Evolutionary conservation across 352 stramenopile genomes (phyloP).

Genomic region (Globisporangium polare): DNA sequence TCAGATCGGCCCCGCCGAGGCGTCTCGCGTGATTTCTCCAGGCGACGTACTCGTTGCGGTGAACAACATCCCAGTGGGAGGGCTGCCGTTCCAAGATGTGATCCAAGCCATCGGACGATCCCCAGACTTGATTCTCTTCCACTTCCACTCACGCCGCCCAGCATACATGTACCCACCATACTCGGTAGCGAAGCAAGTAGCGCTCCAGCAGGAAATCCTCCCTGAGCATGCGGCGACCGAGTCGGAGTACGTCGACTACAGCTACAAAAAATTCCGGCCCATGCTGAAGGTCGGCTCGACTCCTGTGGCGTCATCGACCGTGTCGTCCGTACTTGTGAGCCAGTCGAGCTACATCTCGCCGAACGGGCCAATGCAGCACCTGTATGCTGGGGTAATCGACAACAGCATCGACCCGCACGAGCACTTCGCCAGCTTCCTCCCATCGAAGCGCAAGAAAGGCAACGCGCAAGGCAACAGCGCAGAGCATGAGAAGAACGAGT

Average conservation of each 20-base stretch:
- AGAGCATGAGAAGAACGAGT: slow-evolving; percentile 45
- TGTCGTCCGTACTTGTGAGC: slow-evolving; percentile 32
- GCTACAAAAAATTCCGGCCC: slow-evolving; percentile 60
- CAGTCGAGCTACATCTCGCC: slow-evolving; percentile 67
- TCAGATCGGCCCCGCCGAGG: slow-evolving; percentile 70
- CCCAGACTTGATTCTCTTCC: slow-evolving; percentile 64
- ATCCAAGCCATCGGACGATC: slow-evolving; percentile 69
- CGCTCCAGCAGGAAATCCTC: slow-evolving; percentile 29
- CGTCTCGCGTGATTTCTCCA: slow-evolving; percentile 63
- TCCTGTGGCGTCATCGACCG: slow-evolving; percentile 16
- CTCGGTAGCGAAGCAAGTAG: slow-evolving; percentile 61
- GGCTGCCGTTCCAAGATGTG: slow-evolving; percentile 69
- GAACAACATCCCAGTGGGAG: slow-evolving; percentile 61
- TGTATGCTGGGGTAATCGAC: slow-evolving; percentile 85
- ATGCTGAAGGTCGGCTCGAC: slow-evolving; percentile 54
- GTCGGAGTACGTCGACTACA: slow-evolving; percentile 68
- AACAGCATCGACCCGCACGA: slow-evolving; percentile 89
- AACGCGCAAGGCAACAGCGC: slow-evolving; percentile 13
- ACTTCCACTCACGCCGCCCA: slow-evolving; percentile 73
- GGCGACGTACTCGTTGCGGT: slow-evolving; percentile 77
- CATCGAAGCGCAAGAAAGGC: slow-evolving; percentile 26
- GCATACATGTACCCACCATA: slow-evolving; percentile 65
- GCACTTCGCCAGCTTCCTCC: slow-evolving; percentile 85
- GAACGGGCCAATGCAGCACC: slow-evolving; percentile 82
- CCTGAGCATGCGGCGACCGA: slow-evolving; percentile 31